A percentile compares a stretch with the other conserved stretches of the same genome.
phyloP scores from a whole-genome alignment of 306 rosid genomes.

The Gynostemma pentaphyllum region DNA sequence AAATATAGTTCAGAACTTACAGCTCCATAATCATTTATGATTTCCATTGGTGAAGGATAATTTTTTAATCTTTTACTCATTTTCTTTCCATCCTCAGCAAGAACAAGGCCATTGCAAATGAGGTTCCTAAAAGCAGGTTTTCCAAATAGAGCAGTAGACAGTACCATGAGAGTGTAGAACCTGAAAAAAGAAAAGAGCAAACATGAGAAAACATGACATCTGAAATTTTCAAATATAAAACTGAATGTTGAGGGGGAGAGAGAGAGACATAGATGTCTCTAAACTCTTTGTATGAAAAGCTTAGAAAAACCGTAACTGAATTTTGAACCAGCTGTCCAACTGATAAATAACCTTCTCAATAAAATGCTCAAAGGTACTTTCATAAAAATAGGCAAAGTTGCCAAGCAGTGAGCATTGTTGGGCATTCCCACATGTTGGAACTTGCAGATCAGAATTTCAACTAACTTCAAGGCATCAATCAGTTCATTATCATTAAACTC shows the following conservation, averaged over 20 bases:
- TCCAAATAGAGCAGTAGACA: slow-evolving; percentile 80
- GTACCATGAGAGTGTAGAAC: slow-evolving; percentile 97
- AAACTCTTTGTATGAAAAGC: background rate
- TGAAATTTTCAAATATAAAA: background rate
- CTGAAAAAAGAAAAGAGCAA: slow-evolving; percentile 34
- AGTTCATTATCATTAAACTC: too few relatives aligned
- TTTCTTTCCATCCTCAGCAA: slow-evolving; percentile 94
- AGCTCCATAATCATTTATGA: slow-evolving; percentile 78
- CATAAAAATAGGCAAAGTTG: background rate
- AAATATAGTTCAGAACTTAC: slow-evolving; percentile 33
- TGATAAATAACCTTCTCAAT: background rate
- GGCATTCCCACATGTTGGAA: too few relatives aligned
- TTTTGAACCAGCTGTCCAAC: background rate
- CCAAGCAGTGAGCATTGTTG: too few relatives aligned
- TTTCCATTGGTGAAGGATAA: slow-evolving; percentile 83
- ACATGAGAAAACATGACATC: background rate
- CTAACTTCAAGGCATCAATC: too few relatives aligned
- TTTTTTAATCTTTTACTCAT: slow-evolving; percentile 95
- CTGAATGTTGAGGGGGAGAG: background rate
- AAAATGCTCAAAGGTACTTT: background rate
- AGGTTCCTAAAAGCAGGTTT: slow-evolving; percentile 92
- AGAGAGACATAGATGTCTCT: background rate
- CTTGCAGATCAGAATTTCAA: too few relatives aligned
- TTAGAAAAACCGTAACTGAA: background rate
- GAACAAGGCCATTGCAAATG: slow-evolving; percentile 95